Base-by-base conservation (phyloP, 148 eudicot genomes). In the Persicaria maculosa region DNA sequence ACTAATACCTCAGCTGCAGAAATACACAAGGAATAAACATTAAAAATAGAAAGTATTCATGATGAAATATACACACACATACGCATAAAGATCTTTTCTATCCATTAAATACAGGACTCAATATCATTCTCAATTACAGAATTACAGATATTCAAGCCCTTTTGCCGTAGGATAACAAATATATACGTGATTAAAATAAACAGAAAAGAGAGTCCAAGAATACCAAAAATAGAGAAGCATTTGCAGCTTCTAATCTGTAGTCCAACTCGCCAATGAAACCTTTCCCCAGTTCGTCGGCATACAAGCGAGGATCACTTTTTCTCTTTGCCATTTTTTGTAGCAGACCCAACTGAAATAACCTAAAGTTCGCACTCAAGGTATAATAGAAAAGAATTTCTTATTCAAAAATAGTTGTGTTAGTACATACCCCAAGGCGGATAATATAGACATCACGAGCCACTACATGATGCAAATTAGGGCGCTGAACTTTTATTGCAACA, bases 281-380 rank as follows among this genome's bases (percentile, higher is more conserved):
- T 88, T 85, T 92, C 74, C 99, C 99, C 48, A 96, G 97, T 80
- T 96, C 99, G 77, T 96, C 99, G 62, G 97, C 99, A 83, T 96
- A 96, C 72, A 89, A 79, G 72, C 91, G 90, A 75, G 85, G 88
- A 81, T 96, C 99, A 77, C 79, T 90, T 85, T 81, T 85, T 58
- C 97, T 90, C 76, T 88, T 91, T 65, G 91, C 85, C 71, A 96
- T 80, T 86, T 87, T 90, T 79, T 84, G 90, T 82, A 96, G 72
- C 47, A 89, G 46, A 46, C 90, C 89, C 79, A 96, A 87, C 99
- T 95, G 89, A 84, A 87, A 85, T 73, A 80, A 81, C 83, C 87
- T 82, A 82, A 80, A 82, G 46, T 73, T 73, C 31, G 72, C 68
- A 78, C 76, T 68, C 80, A 77, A 82, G 80, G 77, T 54, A 77